These are phyloP conservation scores for Bipolaris victoriae DNA, from an alignment of 2,329 filamentous ascomycete species.

Conservation along the genomic window DNA sequence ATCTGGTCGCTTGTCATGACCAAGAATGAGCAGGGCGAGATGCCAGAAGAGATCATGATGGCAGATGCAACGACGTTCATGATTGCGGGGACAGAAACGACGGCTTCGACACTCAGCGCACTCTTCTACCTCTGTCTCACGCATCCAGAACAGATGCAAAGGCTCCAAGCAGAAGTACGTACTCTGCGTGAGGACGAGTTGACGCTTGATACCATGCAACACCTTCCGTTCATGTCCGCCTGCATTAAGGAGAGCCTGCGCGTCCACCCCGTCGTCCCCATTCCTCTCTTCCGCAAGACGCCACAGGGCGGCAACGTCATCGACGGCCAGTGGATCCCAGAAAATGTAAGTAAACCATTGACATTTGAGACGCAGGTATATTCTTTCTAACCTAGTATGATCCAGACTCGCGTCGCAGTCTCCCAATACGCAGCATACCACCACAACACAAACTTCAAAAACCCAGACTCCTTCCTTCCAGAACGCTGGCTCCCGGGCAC, in stretches of 20 bases:
- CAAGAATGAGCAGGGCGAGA: slow-evolving; percentile 21
- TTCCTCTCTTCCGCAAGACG: slow-evolving; percentile 37
- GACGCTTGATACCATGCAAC: slow-evolving; percentile 24
- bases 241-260: slow-evolving; percentile 54
- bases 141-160: slow-evolving; percentile 23
- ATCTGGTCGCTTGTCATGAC: slow-evolving; percentile 49
- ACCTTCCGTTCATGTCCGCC: slow-evolving; percentile 50
- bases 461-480: slow-evolving; percentile 31
- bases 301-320: slow-evolving; percentile 35
- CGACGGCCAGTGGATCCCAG: slow-evolving; percentile 43
- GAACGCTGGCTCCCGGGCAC: slow-evolving; percentile 42
- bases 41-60: slow-evolving; percentile 39
- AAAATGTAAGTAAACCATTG: slow-evolving; percentile 18
- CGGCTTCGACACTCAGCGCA: slow-evolving; percentile 33
- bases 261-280: slow-evolving; percentile 31
- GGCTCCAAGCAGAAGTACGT: slow-evolving; percentile 30
- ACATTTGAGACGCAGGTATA: no score
- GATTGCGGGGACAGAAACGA: slow-evolving; percentile 38
- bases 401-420: not conserved
- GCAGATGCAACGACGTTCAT: slow-evolving; percentile 33
- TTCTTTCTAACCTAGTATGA: not conserved
- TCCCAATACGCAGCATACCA: not conserved
- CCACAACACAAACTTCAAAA: not conserved
- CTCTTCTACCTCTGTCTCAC: slow-evolving; percentile 36
- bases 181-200: slow-evolving; percentile 12